A percentile compares a stretch with the other conserved stretches of the same genome.
These are phyloP conservation scores for Flaveria trinervia DNA, from an alignment of 129 eudicot species.

Conservation along the genomic window DNA sequence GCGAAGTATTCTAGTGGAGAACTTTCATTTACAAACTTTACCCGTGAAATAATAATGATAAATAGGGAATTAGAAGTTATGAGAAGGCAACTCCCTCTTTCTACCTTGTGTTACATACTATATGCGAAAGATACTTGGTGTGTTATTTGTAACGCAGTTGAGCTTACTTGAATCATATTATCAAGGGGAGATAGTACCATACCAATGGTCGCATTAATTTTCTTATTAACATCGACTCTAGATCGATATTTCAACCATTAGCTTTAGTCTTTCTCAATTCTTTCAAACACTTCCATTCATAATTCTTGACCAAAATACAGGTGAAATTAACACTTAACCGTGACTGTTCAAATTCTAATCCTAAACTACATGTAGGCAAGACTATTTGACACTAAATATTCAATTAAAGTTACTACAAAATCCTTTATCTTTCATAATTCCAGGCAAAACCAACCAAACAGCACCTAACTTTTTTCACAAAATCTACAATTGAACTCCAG, in stretches of 20 bases:
- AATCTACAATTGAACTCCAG: no score
- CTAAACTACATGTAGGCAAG: no score
- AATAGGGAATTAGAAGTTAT: not conserved
- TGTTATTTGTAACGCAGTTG: not conserved
- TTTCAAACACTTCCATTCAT: conserved; percentile 7
- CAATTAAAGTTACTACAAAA: conserved; percentile 1
- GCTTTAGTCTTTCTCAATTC: not conserved
- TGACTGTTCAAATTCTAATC: no score
- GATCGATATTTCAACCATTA: not conserved
- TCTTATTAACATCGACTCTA: not conserved
- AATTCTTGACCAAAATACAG: not conserved
- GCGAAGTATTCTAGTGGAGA: not conserved
- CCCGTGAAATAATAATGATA: not conserved
- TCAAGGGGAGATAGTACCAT: not conserved
- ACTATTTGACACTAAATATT: no score
- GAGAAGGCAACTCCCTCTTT: not conserved
- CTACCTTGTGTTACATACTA: no score
- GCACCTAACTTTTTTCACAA: not conserved
- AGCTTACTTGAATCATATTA: not conserved
- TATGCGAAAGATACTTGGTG: not conserved
- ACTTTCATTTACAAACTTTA: not conserved
- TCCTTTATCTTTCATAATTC: conserved; percentile 17
- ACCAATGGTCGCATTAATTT: not conserved
- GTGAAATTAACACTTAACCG: not conserved
- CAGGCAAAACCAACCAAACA: conserved; percentile 11